Evolutionary conservation across 2,329 filamentous ascomycete species (phyloP).

Genomic region (Raffaelea deltoideospora): DNA sequence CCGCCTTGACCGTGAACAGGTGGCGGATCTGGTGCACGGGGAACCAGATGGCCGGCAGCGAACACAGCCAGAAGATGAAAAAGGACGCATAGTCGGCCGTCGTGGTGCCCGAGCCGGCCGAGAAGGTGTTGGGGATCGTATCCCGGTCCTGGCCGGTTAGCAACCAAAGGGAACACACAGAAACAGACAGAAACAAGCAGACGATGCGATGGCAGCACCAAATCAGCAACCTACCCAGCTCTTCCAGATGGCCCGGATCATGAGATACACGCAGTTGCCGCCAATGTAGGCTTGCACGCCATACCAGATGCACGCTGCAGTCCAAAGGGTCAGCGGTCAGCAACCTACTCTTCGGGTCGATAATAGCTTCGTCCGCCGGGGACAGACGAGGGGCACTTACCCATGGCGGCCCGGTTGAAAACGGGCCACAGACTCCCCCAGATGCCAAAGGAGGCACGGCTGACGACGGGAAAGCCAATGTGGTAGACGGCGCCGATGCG

Average conservation of each 20-base stretch:
- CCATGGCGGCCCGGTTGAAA: slow-evolving; percentile 22
- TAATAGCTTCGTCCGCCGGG: no score
- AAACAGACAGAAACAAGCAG: no score
- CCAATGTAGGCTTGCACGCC: slow-evolving; percentile 71
- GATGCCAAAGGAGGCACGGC: slow-evolving; percentile 48
- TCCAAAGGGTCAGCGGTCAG: background rate
- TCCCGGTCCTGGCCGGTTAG: slow-evolving; percentile 5
- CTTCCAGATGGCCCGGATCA: slow-evolving; percentile 72
- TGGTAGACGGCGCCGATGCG: slow-evolving; percentile 79
- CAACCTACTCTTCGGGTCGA: background rate
- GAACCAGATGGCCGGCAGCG: slow-evolving; percentile 15
- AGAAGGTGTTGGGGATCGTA: slow-evolving; percentile 23
- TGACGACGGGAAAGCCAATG: slow-evolving; percentile 74
- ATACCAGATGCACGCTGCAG: slow-evolving; percentile 20
- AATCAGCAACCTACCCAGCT: slow-evolving; percentile 33
- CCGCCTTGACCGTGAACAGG: slow-evolving; percentile 60
- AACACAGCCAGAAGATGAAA: slow-evolving; percentile 13
- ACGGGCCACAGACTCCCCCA: slow-evolving; percentile 47
- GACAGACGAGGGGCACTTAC: slow-evolving; percentile 1
- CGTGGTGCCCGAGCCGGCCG: slow-evolving; percentile 19
- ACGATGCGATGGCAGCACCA: slow-evolving; percentile 48
- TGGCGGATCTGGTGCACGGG: slow-evolving; percentile 14
- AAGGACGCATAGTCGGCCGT: slow-evolving; percentile 11
- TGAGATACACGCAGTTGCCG: slow-evolving; percentile 69
- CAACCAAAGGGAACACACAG: no score